These are phyloP conservation scores for Fistulina hepatica DNA, from an alignment of 1,284 basidiomycete species.

Conservation along the genomic window DNA sequence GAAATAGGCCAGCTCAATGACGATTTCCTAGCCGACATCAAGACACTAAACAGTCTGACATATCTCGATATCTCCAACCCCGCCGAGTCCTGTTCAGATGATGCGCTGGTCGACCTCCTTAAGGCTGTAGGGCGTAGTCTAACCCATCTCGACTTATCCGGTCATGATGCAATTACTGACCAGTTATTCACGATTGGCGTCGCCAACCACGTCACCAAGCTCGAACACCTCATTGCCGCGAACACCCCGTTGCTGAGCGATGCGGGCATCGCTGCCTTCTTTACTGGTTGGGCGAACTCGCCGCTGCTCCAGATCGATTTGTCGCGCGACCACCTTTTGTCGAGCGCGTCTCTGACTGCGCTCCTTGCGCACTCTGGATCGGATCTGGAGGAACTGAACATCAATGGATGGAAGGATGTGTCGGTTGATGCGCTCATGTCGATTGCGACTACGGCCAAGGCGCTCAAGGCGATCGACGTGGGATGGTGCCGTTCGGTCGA, in stretches of 20 bases:
- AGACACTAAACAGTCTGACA: conserved; percentile 34
- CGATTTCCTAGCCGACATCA: conserved; percentile 47
- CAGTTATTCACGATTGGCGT: conserved; percentile 57
- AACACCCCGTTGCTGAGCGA: conserved; percentile 58
- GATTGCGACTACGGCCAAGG: conserved; percentile 37
- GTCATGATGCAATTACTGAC: conserved; percentile 53
- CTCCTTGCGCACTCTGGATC: conserved; percentile 63
- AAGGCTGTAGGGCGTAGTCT: conserved; percentile 35
- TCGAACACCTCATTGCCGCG: conserved; percentile 51
- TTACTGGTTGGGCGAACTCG: conserved; percentile 36
- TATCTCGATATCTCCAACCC: conserved; percentile 56
- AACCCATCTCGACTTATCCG: conserved; percentile 52
- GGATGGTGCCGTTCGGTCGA: conserved; percentile 84
- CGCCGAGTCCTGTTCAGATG: conserved; percentile 40
- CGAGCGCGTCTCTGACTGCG: conserved; percentile 46
- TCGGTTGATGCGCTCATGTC: conserved; percentile 43
- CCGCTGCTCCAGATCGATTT: conserved; percentile 46
- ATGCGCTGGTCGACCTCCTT: conserved; percentile 49
- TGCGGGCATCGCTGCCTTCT: conserved; percentile 58
- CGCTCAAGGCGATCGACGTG: conserved; percentile 62
- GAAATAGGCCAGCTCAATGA: conserved; percentile 72
- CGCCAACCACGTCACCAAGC: conserved; percentile 34
- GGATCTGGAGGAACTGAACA: conserved; percentile 51
- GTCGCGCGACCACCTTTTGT: conserved; percentile 51
- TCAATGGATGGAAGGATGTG: conserved; percentile 70